Conservation (phyloP, 179 eudicot genomes). For the Silene noctiflora region DNA sequence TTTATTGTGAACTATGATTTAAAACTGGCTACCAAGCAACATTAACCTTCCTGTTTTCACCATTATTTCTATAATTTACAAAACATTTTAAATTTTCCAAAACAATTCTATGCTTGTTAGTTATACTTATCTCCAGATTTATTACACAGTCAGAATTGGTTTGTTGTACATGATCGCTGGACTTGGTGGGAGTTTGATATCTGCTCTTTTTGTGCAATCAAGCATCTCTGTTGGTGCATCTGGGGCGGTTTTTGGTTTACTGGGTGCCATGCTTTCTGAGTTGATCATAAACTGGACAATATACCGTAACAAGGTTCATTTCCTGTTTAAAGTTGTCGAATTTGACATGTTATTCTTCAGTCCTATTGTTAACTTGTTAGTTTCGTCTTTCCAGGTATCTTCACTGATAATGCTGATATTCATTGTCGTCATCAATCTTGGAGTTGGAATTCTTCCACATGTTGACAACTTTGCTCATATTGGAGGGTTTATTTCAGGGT, state of each 20-base stretch:
- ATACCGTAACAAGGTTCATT: constrained; percentile 71
- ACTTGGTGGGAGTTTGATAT: constrained; percentile 74
- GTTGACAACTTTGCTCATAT: constrained; percentile 94
- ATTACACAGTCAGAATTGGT: constrained; percentile 60
- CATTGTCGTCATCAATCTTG: constrained; percentile 61
- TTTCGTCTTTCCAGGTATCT: constrained; percentile 42
- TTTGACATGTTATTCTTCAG: not conserved
- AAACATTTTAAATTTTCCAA: not conserved
- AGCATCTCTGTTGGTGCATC: constrained; percentile 89
- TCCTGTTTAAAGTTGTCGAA: not conserved
- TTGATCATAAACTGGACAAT: constrained; percentile 79
- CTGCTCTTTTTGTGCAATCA: constrained; percentile 70
- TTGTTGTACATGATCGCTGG: constrained; percentile 74
- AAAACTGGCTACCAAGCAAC: not conserved
- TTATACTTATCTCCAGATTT: constrained; percentile 3
- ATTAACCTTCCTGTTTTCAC: not conserved
- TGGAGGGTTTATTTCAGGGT: constrained; percentile 85
- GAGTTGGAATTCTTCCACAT: constrained; percentile 76
- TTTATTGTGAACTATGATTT: not conserved
- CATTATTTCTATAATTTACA: not conserved
- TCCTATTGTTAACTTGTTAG: constrained; percentile 1
- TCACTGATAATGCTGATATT: constrained; percentile 59
- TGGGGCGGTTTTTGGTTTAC: constrained; percentile 83
- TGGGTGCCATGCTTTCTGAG: constrained; percentile 94
- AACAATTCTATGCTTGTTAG: not conserved